Base-by-base conservation (phyloP, 129 eudicot genomes). In the Tanacetum coccineum region DNA sequence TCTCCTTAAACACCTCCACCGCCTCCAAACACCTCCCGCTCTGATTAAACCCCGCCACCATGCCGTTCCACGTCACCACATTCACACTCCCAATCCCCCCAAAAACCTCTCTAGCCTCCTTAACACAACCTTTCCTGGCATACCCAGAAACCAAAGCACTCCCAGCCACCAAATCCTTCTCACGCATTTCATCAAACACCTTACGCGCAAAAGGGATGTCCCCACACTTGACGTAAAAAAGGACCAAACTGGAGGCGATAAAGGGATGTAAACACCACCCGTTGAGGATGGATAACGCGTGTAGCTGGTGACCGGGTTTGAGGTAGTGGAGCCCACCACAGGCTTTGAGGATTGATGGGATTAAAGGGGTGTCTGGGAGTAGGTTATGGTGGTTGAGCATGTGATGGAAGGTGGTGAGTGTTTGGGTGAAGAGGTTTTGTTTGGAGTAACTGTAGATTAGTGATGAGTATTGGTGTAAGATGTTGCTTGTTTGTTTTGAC, bases 11-110 rank as follows among this genome's bases (percentile, higher is more conserved):
- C 86, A 81, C 64, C 25, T 5, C 32, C 55, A 88, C 79, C 6
- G 98, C 96, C 67, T 93, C 95, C 45, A 69, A 46, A 72, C 49
- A 60, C 66, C 58, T 36, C 9, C 95, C 92, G 48, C 98, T 88
- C 67, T 82, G 96, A 65, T 88, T 93, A 50, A 93, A 86, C 75
- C 98, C 96, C 4, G 92, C 79, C 48, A 93, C 86, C 84, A 93
- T 47, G 25, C 98, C 98, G 72, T 93, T 93, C 98, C 96, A 86
- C 3, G 83, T 68, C 3, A 93, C 96, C 51, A 76, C 40, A 84
- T 89, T 93, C 2, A 75, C 18, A 9, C 74, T 76, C 5, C 22
- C 60, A 83, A 81, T 81, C 76, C 68, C 82, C 12, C 59, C 44
- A 70, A 93, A 82, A 62, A 84, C 74, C 71, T 20, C 36, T 21